phyloP scores from a whole-genome alignment of 1,284 basidiomycete genomes.

The Amylostereum chailletii region DNA sequence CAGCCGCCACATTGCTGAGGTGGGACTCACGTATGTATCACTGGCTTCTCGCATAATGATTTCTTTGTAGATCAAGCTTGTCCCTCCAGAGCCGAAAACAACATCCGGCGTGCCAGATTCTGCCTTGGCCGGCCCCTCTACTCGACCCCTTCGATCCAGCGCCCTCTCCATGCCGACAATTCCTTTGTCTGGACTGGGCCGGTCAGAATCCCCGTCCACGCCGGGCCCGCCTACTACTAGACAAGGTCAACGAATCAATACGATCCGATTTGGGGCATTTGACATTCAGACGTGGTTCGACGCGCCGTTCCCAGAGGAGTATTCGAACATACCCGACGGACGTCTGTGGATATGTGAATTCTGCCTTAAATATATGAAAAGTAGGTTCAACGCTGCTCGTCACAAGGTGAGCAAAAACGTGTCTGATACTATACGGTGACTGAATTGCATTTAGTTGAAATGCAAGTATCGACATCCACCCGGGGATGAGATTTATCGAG shows the following conservation, averaged over 20 bases:
- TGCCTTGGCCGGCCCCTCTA: conserved; percentile 48
- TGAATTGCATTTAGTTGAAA: conserved; percentile 56
- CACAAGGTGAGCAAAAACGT: conserved; percentile 62
- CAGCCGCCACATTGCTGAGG: conserved; percentile 66
- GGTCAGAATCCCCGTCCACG: conserved; percentile 27
- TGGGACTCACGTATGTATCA: conserved; percentile 19
- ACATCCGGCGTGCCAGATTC: conserved; percentile 30
- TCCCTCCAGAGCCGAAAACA: conserved; percentile 30
- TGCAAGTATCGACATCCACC: conserved; percentile 95
- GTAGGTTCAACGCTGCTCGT: conserved; percentile 77
- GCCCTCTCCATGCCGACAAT: conserved; percentile 23
- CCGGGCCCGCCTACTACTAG: conserved; percentile 27
- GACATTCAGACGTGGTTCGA: conserved; percentile 99
- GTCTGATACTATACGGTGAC: conserved; percentile 4
- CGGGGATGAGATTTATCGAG: conserved; percentile 97
- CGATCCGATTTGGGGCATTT: conserved; percentile 88
- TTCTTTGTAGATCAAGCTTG: conserved; percentile 41
- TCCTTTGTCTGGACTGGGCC: conserved; percentile 15
- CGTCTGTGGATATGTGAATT: conserved; percentile 96
- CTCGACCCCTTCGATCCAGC: conserved; percentile 55
- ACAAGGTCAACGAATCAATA: conserved; percentile 57
- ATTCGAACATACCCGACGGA: conserved; percentile 88
- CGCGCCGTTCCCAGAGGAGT: conserved; percentile 98
- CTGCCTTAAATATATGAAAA: conserved; percentile 98
- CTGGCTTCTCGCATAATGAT: neutral